phyloP scores from a whole-genome alignment of 371 early-diverging fungal genomes.

The Blastocladiella emersonii region DNA sequence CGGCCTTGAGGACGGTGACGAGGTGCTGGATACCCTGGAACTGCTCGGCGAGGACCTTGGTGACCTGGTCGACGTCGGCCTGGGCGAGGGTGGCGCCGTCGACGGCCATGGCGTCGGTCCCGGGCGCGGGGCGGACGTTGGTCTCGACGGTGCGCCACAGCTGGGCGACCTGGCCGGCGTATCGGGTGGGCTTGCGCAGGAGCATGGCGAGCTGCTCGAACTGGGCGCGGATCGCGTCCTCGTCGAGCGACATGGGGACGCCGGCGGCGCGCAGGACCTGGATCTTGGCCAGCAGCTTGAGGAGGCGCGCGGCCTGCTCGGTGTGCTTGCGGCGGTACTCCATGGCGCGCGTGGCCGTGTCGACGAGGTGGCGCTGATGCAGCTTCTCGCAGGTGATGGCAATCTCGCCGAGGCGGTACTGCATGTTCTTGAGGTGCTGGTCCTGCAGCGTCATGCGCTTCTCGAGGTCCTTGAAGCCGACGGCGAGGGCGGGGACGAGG shows the following conservation, averaged over 20 bases:
- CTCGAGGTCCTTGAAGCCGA: slow-evolving; percentile 72
- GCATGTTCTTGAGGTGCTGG: slow-evolving; percentile 38
- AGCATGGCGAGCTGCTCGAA: slow-evolving; percentile 68
- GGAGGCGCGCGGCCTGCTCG: slow-evolving; percentile 58
- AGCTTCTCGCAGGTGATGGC: slow-evolving; percentile 47
- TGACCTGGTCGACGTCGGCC: slow-evolving; percentile 9
- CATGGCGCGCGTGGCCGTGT: slow-evolving; percentile 42
- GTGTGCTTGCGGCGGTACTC: slow-evolving; percentile 59
- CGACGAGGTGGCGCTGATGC: slow-evolving; percentile 39
- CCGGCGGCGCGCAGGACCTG: slow-evolving; percentile 69
- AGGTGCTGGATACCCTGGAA: slow-evolving; percentile 23
- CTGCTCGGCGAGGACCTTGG: slow-evolving; percentile 6
- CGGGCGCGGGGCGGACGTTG: no score
- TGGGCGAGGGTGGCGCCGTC: slow-evolving; percentile 13
- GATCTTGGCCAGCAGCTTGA: slow-evolving; percentile 61
- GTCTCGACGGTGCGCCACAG: slow-evolving; percentile 14
- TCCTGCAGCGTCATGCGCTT: slow-evolving; percentile 66
- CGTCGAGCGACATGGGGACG: slow-evolving; percentile 62
- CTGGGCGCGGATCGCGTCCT: slow-evolving; percentile 71
- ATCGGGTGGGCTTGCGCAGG: slow-evolving; percentile 40
- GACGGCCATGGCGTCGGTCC: slow-evolving; percentile 3
- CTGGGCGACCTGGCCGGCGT: background rate
- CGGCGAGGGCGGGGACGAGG: slow-evolving; percentile 76
- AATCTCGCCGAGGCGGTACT: slow-evolving; percentile 47
- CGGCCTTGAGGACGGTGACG: slow-evolving; percentile 24